These are phyloP conservation scores for Penicillium ucsense DNA, from an alignment of 495 filamentous ascomycete species.

Conservation along the genomic window DNA sequence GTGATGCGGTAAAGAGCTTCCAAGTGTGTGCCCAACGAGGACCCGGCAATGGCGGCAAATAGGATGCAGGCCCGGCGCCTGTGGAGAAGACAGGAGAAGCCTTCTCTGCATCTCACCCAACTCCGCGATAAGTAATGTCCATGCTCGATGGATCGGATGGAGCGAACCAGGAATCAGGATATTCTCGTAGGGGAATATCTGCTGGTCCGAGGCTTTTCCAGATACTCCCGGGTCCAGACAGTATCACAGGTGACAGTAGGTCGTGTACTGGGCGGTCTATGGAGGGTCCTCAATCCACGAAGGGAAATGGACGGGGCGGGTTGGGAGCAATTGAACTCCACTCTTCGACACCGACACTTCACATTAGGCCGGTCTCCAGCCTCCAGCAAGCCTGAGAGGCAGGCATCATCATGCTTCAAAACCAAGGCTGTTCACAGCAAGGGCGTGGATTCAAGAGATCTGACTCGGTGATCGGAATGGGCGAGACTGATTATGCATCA, in stretches of 20 bases:
- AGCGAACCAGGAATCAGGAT: no score
- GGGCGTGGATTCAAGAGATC: slow-evolving; percentile 13
- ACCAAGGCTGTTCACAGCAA: slow-evolving; percentile 6
- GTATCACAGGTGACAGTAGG: no score
- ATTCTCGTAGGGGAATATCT: no score
- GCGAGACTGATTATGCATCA: slow-evolving; percentile 4
- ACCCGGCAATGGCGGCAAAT: slow-evolving; percentile 28
- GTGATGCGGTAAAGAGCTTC: slow-evolving; percentile 14
- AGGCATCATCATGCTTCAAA: not conserved
- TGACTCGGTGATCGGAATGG: not conserved
- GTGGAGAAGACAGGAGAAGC: slow-evolving; percentile 7
- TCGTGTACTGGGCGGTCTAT: no score
- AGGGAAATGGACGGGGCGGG: slow-evolving; percentile 12
- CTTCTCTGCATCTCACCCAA: no score
- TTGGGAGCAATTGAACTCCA: slow-evolving; percentile 5
- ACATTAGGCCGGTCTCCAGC: slow-evolving; percentile 5
- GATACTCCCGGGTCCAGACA: no score
- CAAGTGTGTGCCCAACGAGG: slow-evolving; percentile 31
- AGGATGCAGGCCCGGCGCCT: slow-evolving; percentile 16
- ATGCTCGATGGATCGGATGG: no score
- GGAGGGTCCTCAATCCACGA: not conserved
- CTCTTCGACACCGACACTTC: slow-evolving; percentile 24
- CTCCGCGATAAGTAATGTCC: no score
- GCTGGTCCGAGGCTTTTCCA: no score
- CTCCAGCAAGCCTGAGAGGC: not conserved